Evolutionary conservation across 495 filamentous ascomycete species (phyloP).

Genomic region (Penicillium cosmopolitanum): DNA sequence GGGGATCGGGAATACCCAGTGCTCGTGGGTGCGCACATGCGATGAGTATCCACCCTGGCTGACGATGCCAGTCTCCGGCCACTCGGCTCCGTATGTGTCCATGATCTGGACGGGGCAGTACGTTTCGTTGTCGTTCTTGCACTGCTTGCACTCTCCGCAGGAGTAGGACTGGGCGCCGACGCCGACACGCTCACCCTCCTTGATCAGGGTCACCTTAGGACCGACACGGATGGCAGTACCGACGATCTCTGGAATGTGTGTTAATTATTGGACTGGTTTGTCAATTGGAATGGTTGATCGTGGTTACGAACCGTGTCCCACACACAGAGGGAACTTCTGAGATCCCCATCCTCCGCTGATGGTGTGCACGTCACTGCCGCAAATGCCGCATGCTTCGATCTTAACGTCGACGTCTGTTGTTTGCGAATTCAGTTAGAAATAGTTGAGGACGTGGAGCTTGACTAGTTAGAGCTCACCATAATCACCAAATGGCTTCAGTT

Average conservation of each 20-base stretch:
- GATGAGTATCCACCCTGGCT: conserved; percentile 69
- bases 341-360: conserved; percentile 78
- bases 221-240: conserved; percentile 75
- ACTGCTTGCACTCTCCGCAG: conserved; percentile 70
- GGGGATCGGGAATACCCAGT: conserved; percentile 78
- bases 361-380: conserved; percentile 78
- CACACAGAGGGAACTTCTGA: conserved; percentile 67
- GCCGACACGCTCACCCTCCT: conserved; percentile 77
- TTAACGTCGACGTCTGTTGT: conserved; percentile 68
- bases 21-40: conserved; percentile 75
- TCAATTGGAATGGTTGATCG: not conserved
- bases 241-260: conserved; percentile 57
- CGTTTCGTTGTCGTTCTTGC: conserved; percentile 75
- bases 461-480: conserved; percentile 40
- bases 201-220: conserved; percentile 63
- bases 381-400: conserved; percentile 77
- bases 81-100: conserved; percentile 69
- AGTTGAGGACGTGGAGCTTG: not conserved
- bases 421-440: not conserved
- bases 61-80: conserved; percentile 63
- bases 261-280: not conserved
- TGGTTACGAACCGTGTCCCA: conserved; percentile 59
- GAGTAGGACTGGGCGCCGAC: conserved; percentile 78
- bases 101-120: conserved; percentile 67
- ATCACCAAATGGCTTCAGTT: conserved; percentile 76